These are phyloP conservation scores for Chytriomyces sp. DNA, from an alignment of 192 early-diverging fungal genomes.

Conservation along the genomic window DNA sequence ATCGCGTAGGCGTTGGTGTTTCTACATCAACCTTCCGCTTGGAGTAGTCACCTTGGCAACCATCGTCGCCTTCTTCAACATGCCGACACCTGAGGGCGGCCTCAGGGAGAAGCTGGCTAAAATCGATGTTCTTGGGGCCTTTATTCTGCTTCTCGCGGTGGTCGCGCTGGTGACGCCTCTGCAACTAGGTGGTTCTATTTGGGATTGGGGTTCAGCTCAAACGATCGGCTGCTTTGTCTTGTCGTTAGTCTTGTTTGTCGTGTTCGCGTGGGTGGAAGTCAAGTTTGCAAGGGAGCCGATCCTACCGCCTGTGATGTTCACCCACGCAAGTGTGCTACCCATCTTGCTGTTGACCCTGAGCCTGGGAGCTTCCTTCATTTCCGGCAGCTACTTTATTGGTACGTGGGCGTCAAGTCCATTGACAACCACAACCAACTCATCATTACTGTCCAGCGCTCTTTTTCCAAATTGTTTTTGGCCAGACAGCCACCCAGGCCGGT, in stretches of 20 bases:
- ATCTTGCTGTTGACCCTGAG: constrained; percentile 40
- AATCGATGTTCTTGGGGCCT: constrained; percentile 70
- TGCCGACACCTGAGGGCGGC: constrained; percentile 57
- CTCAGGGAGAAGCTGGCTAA: constrained; percentile 68
- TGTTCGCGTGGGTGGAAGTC: constrained; percentile 67
- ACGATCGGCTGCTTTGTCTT: constrained; percentile 61
- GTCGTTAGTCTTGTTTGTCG: constrained; percentile 49
- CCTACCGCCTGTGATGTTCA: constrained; percentile 66
- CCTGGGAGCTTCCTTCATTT: constrained; percentile 46
- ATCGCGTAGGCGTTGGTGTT: constrained; percentile 62
- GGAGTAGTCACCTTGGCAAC: constrained; percentile 64
- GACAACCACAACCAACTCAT: too few species aligned
- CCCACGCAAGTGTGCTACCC: constrained; percentile 44
- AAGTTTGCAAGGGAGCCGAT: constrained; percentile 68
- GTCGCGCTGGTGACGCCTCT: constrained; percentile 68
- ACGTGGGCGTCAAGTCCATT: neutral
- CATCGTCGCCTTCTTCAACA: constrained; percentile 58
- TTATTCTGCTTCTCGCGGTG: constrained; percentile 54
- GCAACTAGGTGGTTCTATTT: constrained; percentile 72
- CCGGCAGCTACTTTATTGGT: constrained; percentile 72
- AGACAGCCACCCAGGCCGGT: constrained; percentile 69
- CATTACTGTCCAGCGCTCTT: too few species aligned
- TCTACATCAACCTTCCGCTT: constrained; percentile 86
- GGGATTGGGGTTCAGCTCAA: constrained; percentile 60
- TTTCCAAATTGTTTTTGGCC: constrained; percentile 78